phyloP scores from a whole-genome alignment of 805 yeast genomes.

The Ogataea nitratoaversa region DNA sequence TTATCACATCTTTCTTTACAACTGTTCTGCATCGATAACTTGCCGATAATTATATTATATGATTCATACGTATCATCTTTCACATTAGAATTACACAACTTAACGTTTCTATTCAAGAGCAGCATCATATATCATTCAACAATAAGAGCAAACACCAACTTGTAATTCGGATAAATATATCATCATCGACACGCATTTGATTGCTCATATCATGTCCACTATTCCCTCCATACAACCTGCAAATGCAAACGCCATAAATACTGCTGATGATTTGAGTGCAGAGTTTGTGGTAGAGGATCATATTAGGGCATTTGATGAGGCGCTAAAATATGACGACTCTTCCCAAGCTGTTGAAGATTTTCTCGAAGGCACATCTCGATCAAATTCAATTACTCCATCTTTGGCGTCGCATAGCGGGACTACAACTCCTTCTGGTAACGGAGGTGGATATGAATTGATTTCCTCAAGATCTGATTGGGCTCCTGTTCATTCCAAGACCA shows the following conservation, averaged over 20 bases:
- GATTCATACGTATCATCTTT: no score
- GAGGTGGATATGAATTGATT: conserved; percentile 6
- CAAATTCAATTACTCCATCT: conserved; percentile 6
- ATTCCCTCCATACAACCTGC: no score
- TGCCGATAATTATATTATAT: no score
- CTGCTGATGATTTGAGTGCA: conserved; percentile 22
- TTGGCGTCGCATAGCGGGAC: background rate
- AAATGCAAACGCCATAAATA: conserved; percentile 1
- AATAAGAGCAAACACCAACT: no score
- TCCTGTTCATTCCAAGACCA: conserved; percentile 4
- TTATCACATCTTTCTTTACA: no score
- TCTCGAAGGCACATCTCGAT: conserved; percentile 6
- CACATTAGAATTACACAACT: no score
- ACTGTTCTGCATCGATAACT: no score
- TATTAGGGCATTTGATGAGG: conserved; percentile 34
- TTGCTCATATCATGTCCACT: background rate
- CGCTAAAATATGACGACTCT: conserved; percentile 32
- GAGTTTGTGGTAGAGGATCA: conserved; percentile 25
- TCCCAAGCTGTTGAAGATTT: conserved; percentile 3
- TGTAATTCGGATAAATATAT: no score
- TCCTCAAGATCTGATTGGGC: conserved; percentile 11
- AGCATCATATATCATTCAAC: no score
- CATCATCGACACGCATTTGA: no score
- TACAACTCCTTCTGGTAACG: background rate
- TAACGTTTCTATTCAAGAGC: no score